These are phyloP conservation scores for Tetraselmis striata DNA, from an alignment of 139 green algal genomes.

Conservation along the genomic window DNA sequence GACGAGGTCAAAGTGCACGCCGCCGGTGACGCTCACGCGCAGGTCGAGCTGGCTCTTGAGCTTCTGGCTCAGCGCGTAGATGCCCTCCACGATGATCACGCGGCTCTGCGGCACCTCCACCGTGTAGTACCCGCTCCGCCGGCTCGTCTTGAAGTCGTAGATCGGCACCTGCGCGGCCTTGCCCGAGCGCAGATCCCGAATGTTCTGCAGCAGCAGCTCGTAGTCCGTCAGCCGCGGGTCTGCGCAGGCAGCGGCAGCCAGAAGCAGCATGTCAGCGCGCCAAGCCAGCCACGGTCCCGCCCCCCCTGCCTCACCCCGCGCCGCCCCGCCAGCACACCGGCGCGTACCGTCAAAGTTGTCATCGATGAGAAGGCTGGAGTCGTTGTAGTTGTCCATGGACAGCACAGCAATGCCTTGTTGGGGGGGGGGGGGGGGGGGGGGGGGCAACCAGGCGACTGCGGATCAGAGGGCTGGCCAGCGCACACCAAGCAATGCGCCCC, in stretches of 20 bases:
- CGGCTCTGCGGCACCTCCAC: constrained; percentile 53
- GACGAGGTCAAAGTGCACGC: constrained; percentile 96
- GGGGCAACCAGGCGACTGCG: no score
- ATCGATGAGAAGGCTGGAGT: constrained; percentile 79
- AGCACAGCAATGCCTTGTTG: constrained; percentile 73
- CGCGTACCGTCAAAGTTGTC: constrained; percentile 84
- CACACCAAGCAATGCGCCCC: no score
- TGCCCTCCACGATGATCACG: constrained; percentile 92
- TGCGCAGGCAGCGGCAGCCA: no score
- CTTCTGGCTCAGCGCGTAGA: constrained; percentile 83
- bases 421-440: no score
- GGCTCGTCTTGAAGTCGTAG: constrained; percentile 90
- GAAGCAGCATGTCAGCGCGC: no score
- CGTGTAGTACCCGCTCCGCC: constrained; percentile 65
- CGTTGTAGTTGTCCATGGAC: constrained; percentile 98
- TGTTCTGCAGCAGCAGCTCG: constrained; percentile 80
- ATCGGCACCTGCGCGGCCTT: constrained; percentile 71
- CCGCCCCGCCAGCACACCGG: background rate
- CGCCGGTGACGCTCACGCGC: constrained; percentile 60
- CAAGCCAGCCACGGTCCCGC: no score
- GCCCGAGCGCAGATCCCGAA: constrained; percentile 68
- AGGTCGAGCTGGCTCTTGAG: constrained; percentile 53
- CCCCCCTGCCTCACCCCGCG: no score
- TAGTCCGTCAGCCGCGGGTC: constrained; percentile 95
- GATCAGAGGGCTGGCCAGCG: no score